Base-by-base conservation (phyloP, 441 rosid species). In the Adansonia madagascariensis region DNA sequence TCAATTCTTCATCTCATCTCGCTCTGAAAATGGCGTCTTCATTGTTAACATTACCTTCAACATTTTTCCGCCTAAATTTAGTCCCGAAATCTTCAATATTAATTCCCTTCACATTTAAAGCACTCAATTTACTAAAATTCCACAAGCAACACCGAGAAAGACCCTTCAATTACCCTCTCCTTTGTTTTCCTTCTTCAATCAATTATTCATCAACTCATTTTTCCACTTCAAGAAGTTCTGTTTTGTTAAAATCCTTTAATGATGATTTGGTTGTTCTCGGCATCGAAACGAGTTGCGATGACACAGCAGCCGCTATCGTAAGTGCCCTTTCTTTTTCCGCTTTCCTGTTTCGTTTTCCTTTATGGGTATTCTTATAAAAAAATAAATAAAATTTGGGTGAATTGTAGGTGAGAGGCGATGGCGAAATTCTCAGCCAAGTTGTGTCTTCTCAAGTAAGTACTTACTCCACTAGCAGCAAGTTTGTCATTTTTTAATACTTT, bases 221-320 rank as follows among this genome's bases (percentile, higher is more conserved):
- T 47, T 85, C 76, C 47, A 60, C 76, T 79, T 78, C 81, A 3
- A 74, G 24, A n/a, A 24, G 12, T 60, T n/a, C 77, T 71, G 14
- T 6, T 68, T 80, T 79, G 9, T 46, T 80, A 7, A 76, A 70
- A 31, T 10, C 80, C 63, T 57, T 47, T 35, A 43, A 65, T 6
- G 71, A 85, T 49, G 91, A 86, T 79, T 86, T 95, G 86, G 85
- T 94, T 44, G 90, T 95, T 78, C 90, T 95, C 20, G 99, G 99
- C 43, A 92, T 95, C 78, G 99, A 95, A 84, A 95, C 95, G 31
- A 94, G 99, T 85, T 95, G 98, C 68, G 98, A 95, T 52, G 98
- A 94, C 87, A 95, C 98, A 7, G 99, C 98, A 0, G 98, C 95
- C 52, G 99, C 99, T 77, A 85, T 95, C 35, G 99, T 95, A 81